A percentile compares a stretch with the other conserved stretches of the same genome.
These are phyloP conservation scores for Stygiomarasmius scandens DNA, from an alignment of 1,284 basidiomycete genomes.

Conservation along the genomic window DNA sequence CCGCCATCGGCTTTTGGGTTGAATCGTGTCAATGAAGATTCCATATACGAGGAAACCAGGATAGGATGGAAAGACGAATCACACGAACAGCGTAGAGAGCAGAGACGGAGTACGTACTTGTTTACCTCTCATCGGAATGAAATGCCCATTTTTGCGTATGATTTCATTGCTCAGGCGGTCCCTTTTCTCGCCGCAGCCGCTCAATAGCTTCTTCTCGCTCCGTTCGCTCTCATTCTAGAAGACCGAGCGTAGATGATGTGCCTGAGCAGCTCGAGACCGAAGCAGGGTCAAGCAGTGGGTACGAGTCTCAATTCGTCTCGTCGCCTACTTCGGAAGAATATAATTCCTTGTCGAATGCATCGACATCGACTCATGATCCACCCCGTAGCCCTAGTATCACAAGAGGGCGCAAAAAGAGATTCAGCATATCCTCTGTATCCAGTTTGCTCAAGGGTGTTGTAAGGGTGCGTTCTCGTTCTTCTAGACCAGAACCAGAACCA, in stretches of 20 bases:
- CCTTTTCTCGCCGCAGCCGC: neutral
- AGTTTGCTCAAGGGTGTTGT: conserved; percentile 40
- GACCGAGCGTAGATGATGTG: conserved; percentile 38
- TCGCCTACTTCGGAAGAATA: neutral
- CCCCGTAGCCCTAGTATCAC: conserved; percentile 17
- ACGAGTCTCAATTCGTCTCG: neutral
- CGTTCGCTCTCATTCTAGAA: neutral
- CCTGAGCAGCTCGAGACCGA: conserved; percentile 29
- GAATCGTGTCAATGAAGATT: neutral
- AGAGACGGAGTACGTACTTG: neutral
- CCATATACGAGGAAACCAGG: neutral
- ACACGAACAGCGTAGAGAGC: neutral
- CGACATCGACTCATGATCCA: neutral
- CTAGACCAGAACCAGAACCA: conserved; percentile 20
- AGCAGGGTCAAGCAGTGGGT: neutral
- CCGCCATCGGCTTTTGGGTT: neutral
- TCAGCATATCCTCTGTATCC: conserved; percentile 40
- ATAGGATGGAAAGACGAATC: neutral
- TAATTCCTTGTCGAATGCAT: neutral
- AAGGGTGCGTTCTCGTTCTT: conserved; percentile 30
- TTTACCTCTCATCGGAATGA: neutral
- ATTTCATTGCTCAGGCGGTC: neutral
- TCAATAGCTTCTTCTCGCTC: neutral
- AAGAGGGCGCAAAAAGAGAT: conserved; percentile 36
- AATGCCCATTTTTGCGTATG: neutral